Base-by-base conservation (phyloP, 768 basidiomycete genomes). In the Clitopilus passeckerianus region DNA sequence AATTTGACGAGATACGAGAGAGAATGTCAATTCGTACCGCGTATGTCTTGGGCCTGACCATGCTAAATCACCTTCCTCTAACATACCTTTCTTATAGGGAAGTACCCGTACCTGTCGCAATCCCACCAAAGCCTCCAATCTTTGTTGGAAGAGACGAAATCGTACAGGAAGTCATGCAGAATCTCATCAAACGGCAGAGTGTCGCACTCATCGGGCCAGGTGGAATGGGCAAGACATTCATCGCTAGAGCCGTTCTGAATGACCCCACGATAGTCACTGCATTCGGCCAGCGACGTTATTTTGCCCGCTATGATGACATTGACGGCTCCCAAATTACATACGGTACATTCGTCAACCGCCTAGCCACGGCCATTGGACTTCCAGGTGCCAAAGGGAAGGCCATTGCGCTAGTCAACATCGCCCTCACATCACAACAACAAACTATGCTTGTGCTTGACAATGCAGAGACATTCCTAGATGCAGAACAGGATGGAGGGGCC, bases 181-280 rank as follows among this genome's bases (percentile, higher is more conserved):
- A 23, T 10, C 54, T 63, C 10, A 18, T 58, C 16, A 20, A 37
- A 23, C 16, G 3, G 15, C 14, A 35, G 4, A 33, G 56, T 37
- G 57, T 63, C n/a, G 60, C 62, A 5, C 62, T 63, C 34, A 57
- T 61, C 14, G 62, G 62, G 2, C 54, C 54, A 2, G 62, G 62
- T 4, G 62, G 62, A 7, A 63, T 61, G n/a, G 62, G 62, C 15
- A 63, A 63, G 52, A 63, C 53, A 7, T 60, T 54, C 56, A 61
- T 63, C 6, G 59, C 59, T 5, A 23, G 34, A 46, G 62, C 57
- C 2, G 53, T 63, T 22, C 53, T 63, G 1, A 46, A 63, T 15
- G 35, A 59, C 24, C 30, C 57, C 27, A 33, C 34, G 0, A 56
- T 61, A 22, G 20, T 54, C 22, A 9, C 18, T 15, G 61, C 52